phyloP scores from a whole-genome alignment of 148 eudicot species.

The Cornus kousa region DNA sequence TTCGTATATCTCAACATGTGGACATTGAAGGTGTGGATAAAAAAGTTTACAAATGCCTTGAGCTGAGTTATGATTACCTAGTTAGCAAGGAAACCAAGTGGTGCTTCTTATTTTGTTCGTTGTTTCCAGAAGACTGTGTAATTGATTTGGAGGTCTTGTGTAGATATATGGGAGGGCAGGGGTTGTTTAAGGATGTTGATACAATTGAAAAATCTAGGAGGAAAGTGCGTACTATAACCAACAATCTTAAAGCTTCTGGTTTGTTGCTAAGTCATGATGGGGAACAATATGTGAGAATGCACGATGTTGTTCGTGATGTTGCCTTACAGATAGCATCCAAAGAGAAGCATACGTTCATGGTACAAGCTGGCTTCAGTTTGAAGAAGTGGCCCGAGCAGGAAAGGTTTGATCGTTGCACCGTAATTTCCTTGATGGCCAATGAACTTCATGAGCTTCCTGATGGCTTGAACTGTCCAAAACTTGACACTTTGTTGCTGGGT shows the following conservation, averaged over 20 bases:
- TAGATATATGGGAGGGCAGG: background rate
- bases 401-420: background rate
- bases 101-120: background rate
- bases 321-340: background rate
- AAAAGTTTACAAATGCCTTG: background rate
- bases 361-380: background rate
- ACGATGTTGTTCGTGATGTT: constrained; percentile 5
- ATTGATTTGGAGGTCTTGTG: background rate
- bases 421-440: constrained; percentile 2
- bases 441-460: background rate
- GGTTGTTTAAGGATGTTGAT: background rate
- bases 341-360: background rate
- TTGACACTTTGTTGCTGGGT: background rate
- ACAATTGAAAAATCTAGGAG: constrained; percentile 1
- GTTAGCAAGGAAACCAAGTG: background rate
- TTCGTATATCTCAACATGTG: background rate
- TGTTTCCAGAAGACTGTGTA: background rate
- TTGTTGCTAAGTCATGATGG: background rate
- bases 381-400: background rate
- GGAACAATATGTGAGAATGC: background rate
- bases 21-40: background rate
- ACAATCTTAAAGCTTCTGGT: background rate
- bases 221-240: background rate
- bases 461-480: background rate
- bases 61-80: constrained; percentile 4